Evolutionary conservation across 2,329 filamentous ascomycete genomes (phyloP).

Genomic region (Amauroascus niger): DNA sequence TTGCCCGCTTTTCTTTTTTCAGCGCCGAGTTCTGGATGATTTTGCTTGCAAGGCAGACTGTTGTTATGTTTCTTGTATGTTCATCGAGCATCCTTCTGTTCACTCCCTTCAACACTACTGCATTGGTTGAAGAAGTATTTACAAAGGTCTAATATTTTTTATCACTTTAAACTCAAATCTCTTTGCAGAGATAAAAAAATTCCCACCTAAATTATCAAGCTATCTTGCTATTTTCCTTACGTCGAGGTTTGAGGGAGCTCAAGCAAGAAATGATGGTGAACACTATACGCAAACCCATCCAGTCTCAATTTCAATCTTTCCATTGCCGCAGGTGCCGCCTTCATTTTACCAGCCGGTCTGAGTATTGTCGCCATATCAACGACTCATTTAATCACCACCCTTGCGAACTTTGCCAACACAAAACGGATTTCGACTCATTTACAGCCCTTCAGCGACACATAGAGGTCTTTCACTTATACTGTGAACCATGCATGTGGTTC

Average conservation of each 20-base stretch:
- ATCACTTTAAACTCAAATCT: no score
- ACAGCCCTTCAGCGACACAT: slow-evolving; percentile 17
- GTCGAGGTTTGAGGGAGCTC: no score
- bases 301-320: not conserved
- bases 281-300: not conserved
- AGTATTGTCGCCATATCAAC: slow-evolving; percentile 11
- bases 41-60: no score
- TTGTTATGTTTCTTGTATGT: not conserved
- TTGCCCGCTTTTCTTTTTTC: not conserved
- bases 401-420: slow-evolving; percentile 13
- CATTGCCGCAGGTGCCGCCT: slow-evolving; percentile 8
- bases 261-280: not conserved
- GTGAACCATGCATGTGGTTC: slow-evolving; percentile 20
- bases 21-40: no score
- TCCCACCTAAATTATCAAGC: no score
- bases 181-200: no score
- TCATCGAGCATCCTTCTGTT: no score
- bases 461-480: slow-evolving; percentile 18
- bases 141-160: no score
- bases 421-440: slow-evolving; percentile 17
- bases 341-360: not conserved
- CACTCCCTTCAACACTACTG: no score
- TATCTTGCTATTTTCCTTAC: not conserved
- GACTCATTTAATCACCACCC: slow-evolving; percentile 12
- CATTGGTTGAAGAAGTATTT: no score